Percentiles rank a stretch among this genome's conserved stretches.
phyloP scores from a whole-genome alignment of 1,139 yeast species.

The Torulaspora pretoriensis region DNA sequence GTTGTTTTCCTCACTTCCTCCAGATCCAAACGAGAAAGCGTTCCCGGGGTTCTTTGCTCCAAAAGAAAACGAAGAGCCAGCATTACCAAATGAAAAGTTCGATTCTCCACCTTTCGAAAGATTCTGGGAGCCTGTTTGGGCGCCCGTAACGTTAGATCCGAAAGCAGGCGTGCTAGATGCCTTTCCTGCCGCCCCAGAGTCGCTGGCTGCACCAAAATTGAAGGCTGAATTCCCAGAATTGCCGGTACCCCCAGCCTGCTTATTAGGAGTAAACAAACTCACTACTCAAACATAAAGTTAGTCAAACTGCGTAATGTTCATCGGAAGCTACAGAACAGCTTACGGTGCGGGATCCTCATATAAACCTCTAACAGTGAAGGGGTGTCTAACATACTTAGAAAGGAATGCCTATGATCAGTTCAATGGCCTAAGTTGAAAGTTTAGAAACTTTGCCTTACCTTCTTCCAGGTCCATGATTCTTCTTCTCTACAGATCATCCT shows the following conservation, averaged over 20 bases:
- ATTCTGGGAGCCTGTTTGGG: constrained; percentile 1
- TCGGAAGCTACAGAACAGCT: background rate
- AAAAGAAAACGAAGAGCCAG: constrained; percentile 4
- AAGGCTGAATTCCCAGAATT: constrained; percentile 23
- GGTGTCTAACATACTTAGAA: background rate
- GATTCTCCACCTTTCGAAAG: constrained; percentile 17
- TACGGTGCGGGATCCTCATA: too few relatives aligned
- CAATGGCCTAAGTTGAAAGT: background rate
- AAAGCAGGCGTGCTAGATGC: constrained; percentile 7
- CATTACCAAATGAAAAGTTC: constrained; percentile 17
- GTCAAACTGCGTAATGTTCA: background rate
- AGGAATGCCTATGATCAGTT: background rate
- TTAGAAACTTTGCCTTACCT: background rate
- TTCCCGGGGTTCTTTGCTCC: constrained; percentile 19
- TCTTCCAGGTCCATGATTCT: background rate
- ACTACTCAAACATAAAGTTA: constrained; percentile 14
- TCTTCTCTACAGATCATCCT: background rate
- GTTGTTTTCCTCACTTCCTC: constrained; percentile 19
- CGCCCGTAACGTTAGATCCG: constrained; percentile 11
- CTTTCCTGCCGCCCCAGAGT: constrained; percentile 4
- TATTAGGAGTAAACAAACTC: constrained; percentile 24
- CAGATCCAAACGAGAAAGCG: constrained; percentile 30
- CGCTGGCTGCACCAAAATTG: constrained; percentile 16
- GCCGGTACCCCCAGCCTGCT: constrained; percentile 14
- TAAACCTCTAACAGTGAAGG: too few relatives aligned